Evolutionary conservation across 164 flowering plant genomes (phyloP).

Genomic region (Euptelea pleiosperma): DNA sequence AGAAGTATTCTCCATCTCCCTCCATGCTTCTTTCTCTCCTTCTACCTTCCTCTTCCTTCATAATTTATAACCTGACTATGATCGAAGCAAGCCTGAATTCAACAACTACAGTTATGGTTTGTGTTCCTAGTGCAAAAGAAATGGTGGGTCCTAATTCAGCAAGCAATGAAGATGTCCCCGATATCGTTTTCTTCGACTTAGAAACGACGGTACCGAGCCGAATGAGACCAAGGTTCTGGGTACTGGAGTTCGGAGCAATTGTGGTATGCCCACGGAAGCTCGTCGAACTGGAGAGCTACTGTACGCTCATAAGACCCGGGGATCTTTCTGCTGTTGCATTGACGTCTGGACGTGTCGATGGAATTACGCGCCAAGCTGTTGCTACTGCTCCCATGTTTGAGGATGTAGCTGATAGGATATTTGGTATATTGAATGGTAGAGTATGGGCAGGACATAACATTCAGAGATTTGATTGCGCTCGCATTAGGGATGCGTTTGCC

Average conservation of each 20-base stretch:
- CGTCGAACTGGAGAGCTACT: conserved; percentile 66
- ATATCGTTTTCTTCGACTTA: conserved; percentile 85
- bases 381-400: conserved; percentile 62
- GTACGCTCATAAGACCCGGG: conserved; percentile 69
- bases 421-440: conserved; percentile 61
- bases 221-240: conserved; percentile 51
- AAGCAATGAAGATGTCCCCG: conserved; percentile 15
- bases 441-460: conserved; percentile 94
- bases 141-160: conserved; percentile 12
- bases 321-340: conserved; percentile 61
- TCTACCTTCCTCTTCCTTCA: conserved; percentile 1
- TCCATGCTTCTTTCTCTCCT: background rate
- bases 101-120: background rate
- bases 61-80: conserved; percentile 17
- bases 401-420: conserved; percentile 75
- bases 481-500: conserved; percentile 74
- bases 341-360: conserved; percentile 48
- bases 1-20: conserved; percentile 25
- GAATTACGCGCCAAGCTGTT: conserved; percentile 60
- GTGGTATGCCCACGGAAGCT: conserved; percentile 75
- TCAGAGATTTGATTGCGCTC: conserved; percentile 62
- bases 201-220: conserved; percentile 78
- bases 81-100: conserved; percentile 6
- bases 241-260: conserved; percentile 88
- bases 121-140: background rate